These are phyloP conservation scores for Hemisphaericaspora xylofermentans DNA, from an alignment of 1,139 yeast species.

Conservation along the genomic window DNA sequence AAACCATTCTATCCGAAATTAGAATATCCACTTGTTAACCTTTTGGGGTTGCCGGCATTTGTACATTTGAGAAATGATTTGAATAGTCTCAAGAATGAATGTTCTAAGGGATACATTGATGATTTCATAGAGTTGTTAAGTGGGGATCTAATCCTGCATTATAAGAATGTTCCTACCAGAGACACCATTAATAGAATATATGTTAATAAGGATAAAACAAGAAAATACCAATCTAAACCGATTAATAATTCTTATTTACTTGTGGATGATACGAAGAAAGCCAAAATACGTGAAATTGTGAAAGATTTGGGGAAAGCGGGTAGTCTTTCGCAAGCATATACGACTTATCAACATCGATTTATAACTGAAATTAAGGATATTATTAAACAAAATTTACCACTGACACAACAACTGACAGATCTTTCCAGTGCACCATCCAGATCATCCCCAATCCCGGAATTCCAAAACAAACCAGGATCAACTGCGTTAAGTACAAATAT, in stretches of 20 bases:
- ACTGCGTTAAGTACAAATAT: slow-evolving; percentile 47
- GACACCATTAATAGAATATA: slow-evolving; percentile 56
- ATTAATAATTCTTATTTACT: slow-evolving; percentile 31
- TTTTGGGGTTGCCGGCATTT: slow-evolving; percentile 60
- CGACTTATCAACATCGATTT: slow-evolving; percentile 64
- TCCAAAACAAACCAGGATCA: slow-evolving; percentile 12
- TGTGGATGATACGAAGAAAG: slow-evolving; percentile 36
- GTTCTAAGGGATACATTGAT: slow-evolving; percentile 67
- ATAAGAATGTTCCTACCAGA: slow-evolving; percentile 44
- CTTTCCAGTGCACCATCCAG: slow-evolving; percentile 31
- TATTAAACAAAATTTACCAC: slow-evolving; percentile 65
- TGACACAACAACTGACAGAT: slow-evolving; percentile 15
- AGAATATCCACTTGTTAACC: slow-evolving; percentile 45
- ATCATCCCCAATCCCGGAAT: slow-evolving; percentile 31
- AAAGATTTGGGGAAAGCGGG: slow-evolving; percentile 62
- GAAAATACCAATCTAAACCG: slow-evolving; percentile 18
- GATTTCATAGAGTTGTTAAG: slow-evolving; percentile 56
- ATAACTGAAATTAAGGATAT: slow-evolving; percentile 70
- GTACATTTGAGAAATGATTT: slow-evolving; percentile 51
- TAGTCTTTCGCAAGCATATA: slow-evolving; percentile 62
- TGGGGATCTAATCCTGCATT: slow-evolving; percentile 60
- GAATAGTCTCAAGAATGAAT: slow-evolving; percentile 50
- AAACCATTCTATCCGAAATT: slow-evolving; percentile 40
- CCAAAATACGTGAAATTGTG: slow-evolving; percentile 44
- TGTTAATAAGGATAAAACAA: slow-evolving; percentile 24